A percentile compares a stretch with the other conserved stretches of the same genome.
Evolutionary conservation across 352 stramenopile species (phyloP).

Genomic region (Salisapilia sapeloensis): DNA sequence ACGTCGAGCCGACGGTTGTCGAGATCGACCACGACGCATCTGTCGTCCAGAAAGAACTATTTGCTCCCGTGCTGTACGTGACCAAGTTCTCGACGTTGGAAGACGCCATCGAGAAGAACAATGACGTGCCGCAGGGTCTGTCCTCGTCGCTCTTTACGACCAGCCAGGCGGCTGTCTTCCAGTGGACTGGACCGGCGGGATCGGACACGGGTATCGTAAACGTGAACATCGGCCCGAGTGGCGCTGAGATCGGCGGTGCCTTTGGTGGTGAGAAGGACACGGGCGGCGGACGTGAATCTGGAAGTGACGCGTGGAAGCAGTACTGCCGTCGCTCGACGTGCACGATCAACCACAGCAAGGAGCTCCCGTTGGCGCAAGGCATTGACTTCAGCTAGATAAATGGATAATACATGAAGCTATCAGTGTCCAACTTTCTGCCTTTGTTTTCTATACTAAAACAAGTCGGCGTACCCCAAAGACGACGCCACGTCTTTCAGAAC

Average conservation of each 20-base stretch:
- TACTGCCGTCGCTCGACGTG: constrained; percentile 91
- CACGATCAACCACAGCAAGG: constrained; percentile 88
- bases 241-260: constrained; percentile 85
- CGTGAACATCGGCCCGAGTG: constrained; percentile 84
- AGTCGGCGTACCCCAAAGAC: no score
- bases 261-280: constrained; percentile 90
- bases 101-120: constrained; percentile 86
- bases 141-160: constrained; percentile 85
- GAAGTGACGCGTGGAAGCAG: constrained; percentile 87
- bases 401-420: neutral
- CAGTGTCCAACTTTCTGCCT: neutral
- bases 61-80: constrained; percentile 84
- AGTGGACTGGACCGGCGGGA: constrained; percentile 80
- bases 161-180: constrained; percentile 84
- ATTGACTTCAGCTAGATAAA: constrained; percentile 77
- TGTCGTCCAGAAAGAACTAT: constrained; percentile 85
- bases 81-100: constrained; percentile 83
- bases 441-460: no score
- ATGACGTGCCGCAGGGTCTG: constrained; percentile 84
- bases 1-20: constrained; percentile 85
- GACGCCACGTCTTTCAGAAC: no score
- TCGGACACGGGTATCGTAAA: constrained; percentile 90
- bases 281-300: constrained; percentile 80
- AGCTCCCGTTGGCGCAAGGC: constrained; percentile 82
- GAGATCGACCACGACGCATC: constrained; percentile 62